Percentiles rank a stretch among this genome's conserved stretches.
Conservation (phyloP, 169 alveolate genomes). For the Cryptosporidium parvum region DNA sequence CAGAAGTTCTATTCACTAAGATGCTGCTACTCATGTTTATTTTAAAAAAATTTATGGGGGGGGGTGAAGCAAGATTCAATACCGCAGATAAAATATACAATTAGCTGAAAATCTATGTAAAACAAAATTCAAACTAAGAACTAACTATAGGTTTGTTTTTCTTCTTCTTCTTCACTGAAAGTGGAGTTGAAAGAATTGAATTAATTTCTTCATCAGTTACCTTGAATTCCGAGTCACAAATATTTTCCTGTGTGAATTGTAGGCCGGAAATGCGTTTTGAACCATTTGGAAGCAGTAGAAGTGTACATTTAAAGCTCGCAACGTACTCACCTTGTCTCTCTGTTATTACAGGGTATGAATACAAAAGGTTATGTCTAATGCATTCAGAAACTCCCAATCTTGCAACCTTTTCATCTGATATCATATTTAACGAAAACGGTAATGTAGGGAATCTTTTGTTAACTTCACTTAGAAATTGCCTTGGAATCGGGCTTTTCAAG, state of each 20-base stretch:
- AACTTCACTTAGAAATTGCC: conserved; percentile 94
- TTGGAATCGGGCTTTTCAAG: conserved; percentile 93
- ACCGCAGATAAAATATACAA: conserved; percentile 4
- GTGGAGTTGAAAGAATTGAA: conserved; percentile 21
- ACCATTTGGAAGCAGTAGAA: conserved; percentile 90
- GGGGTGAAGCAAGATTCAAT: background rate
- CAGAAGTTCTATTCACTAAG: background rate
- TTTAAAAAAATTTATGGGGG: background rate
- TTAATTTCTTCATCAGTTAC: conserved; percentile 40
- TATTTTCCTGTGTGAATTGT: conserved; percentile 35
- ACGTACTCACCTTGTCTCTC: conserved; percentile 92
- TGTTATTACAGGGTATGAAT: conserved; percentile 92
- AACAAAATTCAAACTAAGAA: background rate
- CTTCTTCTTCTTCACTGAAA: conserved; percentile 43
- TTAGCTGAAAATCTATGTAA: background rate
- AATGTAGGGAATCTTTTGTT: conserved; percentile 85
- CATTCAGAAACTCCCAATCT: conserved; percentile 96
- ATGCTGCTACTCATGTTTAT: background rate
- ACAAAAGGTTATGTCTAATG: conserved; percentile 93
- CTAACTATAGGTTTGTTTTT: conserved; percentile 20
- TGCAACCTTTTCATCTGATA: conserved; percentile 86
- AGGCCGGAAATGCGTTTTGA: conserved; percentile 86
- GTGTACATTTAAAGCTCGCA: conserved; percentile 93
- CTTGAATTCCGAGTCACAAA: conserved; percentile 29
- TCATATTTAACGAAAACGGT: conserved; percentile 85